These are phyloP conservation scores for Dothiorella sarmentorum DNA, from an alignment of 2,329 filamentous ascomycete species.

Conservation along the genomic window DNA sequence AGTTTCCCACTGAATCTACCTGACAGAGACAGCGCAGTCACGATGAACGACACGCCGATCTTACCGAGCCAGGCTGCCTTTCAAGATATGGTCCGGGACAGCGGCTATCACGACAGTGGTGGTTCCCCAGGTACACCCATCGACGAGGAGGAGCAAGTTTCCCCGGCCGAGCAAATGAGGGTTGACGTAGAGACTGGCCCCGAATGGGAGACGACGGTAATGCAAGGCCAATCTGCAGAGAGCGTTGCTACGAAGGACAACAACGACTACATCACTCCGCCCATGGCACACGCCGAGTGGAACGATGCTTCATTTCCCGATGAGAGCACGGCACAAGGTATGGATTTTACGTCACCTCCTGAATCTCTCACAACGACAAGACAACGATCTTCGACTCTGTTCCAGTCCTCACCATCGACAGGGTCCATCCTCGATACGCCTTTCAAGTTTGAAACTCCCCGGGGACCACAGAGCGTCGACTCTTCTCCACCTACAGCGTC, in stretches of 20 bases:
- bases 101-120: slow-evolving; percentile 39
- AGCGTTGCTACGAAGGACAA: neutral
- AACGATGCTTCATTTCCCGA: slow-evolving; percentile 20
- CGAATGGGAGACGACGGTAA: slow-evolving; percentile 21
- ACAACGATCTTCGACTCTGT: slow-evolving; percentile 35
- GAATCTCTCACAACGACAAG: slow-evolving; percentile 32
- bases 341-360: slow-evolving; percentile 22
- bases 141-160: neutral
- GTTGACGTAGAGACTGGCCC: slow-evolving; percentile 21
- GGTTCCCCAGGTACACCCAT: neutral
- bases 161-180: neutral
- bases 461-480: slow-evolving; percentile 12
- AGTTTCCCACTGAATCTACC: slow-evolving; percentile 32
- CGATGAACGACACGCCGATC: slow-evolving; percentile 44
- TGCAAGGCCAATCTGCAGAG: neutral
- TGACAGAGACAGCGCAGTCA: slow-evolving; percentile 40
- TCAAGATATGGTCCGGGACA: slow-evolving; percentile 39
- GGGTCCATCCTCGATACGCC: slow-evolving; percentile 22
- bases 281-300: neutral
- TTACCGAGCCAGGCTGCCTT: slow-evolving; percentile 28
- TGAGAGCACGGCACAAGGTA: slow-evolving; percentile 18
- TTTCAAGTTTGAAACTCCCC: slow-evolving; percentile 23
- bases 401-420: slow-evolving; percentile 37
- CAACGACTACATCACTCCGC: neutral
- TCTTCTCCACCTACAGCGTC: slow-evolving; percentile 17